These are phyloP conservation scores for Yamadazyma conglobata DNA, from an alignment of 1,139 yeast genomes.

Conservation along the genomic window DNA sequence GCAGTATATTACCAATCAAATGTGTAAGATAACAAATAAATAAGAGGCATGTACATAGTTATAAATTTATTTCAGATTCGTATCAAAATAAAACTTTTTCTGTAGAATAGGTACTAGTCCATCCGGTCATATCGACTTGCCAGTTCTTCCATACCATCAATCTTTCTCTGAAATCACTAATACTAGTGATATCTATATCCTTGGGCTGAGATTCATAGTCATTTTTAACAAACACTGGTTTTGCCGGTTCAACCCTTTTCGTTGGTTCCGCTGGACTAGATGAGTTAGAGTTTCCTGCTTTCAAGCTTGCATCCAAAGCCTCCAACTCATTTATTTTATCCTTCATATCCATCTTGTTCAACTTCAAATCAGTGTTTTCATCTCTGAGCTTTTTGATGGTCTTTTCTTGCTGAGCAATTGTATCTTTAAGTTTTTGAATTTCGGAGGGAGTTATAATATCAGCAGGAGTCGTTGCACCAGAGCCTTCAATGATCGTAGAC, in stretches of 20 bases:
- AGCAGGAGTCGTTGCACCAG: conserved; percentile 5
- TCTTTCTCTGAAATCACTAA: conserved; percentile 39
- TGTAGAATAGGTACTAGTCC: conserved; percentile 46
- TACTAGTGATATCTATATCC: conserved; percentile 18
- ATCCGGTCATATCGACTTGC: conserved; percentile 80
- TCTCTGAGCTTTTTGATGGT: conserved; percentile 40
- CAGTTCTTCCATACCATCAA: conserved; percentile 71
- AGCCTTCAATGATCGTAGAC: conserved; percentile 21
- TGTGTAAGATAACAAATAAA: too few species aligned
- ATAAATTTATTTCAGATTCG: background rate
- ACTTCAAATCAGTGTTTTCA: conserved; percentile 44
- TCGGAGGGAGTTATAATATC: conserved; percentile 14
- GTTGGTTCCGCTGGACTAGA: conserved; percentile 7
- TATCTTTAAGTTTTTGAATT: conserved; percentile 24
- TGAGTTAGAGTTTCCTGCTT: conserved; percentile 3
- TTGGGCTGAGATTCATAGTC: conserved; percentile 36
- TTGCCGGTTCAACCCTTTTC: conserved; percentile 25
- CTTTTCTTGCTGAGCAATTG: conserved; percentile 29
- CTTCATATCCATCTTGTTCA: conserved; percentile 45
- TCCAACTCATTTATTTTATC: conserved; percentile 31
- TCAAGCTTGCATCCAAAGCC: conserved; percentile 17
- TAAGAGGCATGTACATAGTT: conserved; percentile 7
- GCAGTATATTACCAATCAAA: too few species aligned
- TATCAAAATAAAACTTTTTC: conserved; percentile 26
- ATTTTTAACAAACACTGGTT: conserved; percentile 34